Evolutionary conservation across 2,329 filamentous ascomycete genomes (phyloP), one percentile per base, ranked within the genome.

Genomic region (Fusarium kyushuense): DNA sequence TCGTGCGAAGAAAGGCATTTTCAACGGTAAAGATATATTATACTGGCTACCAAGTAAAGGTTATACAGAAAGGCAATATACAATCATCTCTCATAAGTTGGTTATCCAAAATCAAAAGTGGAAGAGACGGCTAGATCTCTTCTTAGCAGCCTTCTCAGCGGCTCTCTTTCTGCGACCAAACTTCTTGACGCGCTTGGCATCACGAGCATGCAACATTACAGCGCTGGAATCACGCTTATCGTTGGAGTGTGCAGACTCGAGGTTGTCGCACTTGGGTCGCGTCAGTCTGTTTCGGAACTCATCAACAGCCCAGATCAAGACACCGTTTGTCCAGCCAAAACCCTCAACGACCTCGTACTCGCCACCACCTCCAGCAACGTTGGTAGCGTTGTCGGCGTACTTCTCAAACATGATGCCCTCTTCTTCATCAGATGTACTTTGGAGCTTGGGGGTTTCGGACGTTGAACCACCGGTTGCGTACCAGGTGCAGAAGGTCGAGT

Each of bases 311-410:
- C 89, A 91, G 53, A 92, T 86, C 30, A 91, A 76, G 53, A 91
- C 88, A 30, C 89, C 89, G 68, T 91, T 91, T 1, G 86, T 87
- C 89, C 89, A 92, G 9, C 89, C 89, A 69, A 92, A 92, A 2
- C 89, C 89, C 77, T 90, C 87, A 4, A 90, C 89, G 8, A 91
- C 89, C 54, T 86, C 84, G 75, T 91, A 91, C 80, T 91, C 89
- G 67, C 89, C 89, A 8, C 89, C 89, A 9, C 87, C 80, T 29
- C 89, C 89, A 2, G 86, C 87, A 1, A 83, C 84, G 65, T 90
- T 89, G 45, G 84, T 87, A 10, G 84, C 78, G 58, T 85, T 85
- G 68, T 90, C 87, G 14, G 80, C 81, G 73, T 91, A 91, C 81
- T 91, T 91, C 76, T 92, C 89, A 74, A 91, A 92, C 81, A 92